Conservation (phyloP, 2,329 filamentous ascomycete genomes). For the Cercospora sp. region DNA sequence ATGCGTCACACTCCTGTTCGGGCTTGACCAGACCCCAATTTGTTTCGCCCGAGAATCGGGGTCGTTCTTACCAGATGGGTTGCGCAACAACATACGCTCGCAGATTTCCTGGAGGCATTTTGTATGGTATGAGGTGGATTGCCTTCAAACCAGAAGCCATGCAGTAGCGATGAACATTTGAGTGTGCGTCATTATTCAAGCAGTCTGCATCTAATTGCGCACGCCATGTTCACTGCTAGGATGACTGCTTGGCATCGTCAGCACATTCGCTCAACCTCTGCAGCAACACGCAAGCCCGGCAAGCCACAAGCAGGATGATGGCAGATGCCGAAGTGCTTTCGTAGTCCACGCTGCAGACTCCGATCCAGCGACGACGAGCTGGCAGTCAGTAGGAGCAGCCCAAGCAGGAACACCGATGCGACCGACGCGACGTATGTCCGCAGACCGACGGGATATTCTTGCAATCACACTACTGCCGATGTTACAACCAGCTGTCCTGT, state of each 20-base stretch:
- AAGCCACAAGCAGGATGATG: neutral
- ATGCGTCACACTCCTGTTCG: neutral
- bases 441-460: neutral
- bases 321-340: neutral
- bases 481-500: conserved; percentile 1
- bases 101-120: neutral
- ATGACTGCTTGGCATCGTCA: neutral
- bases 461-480: neutral
- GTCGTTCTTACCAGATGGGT: neutral
- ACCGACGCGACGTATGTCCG: neutral
- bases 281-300: neutral
- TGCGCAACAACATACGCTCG: neutral
- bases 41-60: neutral
- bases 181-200: neutral
- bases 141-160: neutral
- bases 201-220: neutral
- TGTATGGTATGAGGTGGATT: neutral
- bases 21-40: neutral
- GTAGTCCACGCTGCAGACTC: neutral
- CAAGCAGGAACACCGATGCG: neutral
- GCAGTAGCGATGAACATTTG: neutral
- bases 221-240: neutral
- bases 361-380: neutral
- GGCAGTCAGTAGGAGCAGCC: neutral
- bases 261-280: neutral